Evolutionary conservation across 768 basidiomycete species (phyloP), one percentile per base, ranked within the genome.

Genomic region (Tylopilus plumbeoviolaceoides): DNA sequence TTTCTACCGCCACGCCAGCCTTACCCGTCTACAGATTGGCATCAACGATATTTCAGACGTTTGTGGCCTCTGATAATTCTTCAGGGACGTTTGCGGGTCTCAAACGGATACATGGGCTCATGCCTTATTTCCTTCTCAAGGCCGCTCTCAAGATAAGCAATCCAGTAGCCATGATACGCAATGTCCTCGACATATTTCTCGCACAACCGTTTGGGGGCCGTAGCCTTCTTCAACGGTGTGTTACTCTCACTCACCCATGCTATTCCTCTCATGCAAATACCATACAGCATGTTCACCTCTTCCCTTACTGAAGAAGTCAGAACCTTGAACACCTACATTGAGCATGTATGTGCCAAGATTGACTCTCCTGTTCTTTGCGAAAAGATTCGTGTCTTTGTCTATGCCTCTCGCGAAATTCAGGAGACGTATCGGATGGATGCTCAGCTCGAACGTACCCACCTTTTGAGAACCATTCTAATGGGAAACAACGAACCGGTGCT

Each of bases 91-190:
- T 98, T 61, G 78, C 91, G 14, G 80, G 83, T 53, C 72, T 99
- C 54, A 98, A 98, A 73, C 81, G 95, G 44, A 81, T 97, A 40
- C 97, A 99, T 65, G 93, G 94, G 1, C 72, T 95, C 47, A 97
- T 98, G 91, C 97, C 97, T 6, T 99, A 99, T 68, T 91, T 98
- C 63, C 84, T 98, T 76, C 82, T 99, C 57, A 98, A 93, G 68
- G 81, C 91, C 8, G 87, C 92, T 12, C 72, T 99, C 55, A 87
- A 82, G 67, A 91, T 99, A 59, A 94, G 90, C 51, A 99, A 98
- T 70, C 97, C 97, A 2, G 87, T 99, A 54, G 80, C 82, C 27
- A 98, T 98, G 97, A 94, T 98, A 63, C 82, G 97, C 68, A 85
- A 75, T 48, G 78, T 97, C 5, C 78, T 99, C 54, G 95, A 98